These are phyloP conservation scores for Syzygium oleosum DNA, from an alignment of 345 rosid species.

Conservation along the genomic window DNA sequence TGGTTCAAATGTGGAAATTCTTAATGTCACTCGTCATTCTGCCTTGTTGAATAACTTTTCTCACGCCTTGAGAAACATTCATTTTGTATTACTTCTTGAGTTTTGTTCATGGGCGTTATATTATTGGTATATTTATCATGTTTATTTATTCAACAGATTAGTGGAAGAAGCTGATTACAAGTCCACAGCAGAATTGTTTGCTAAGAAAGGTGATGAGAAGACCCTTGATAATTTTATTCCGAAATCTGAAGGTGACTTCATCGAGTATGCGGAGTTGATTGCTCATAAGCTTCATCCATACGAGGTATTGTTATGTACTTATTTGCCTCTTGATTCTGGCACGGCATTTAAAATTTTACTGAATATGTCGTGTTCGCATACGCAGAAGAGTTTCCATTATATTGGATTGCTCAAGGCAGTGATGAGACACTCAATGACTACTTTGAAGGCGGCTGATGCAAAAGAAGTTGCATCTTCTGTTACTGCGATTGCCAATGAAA, in stretches of 20 bases:
- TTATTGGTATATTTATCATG: background rate
- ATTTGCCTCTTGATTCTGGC: background rate
- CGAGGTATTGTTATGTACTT: slow-evolving; percentile 42
- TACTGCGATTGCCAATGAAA: slow-evolving; percentile 86
- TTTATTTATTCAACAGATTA: slow-evolving; percentile 31
- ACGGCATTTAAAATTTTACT: background rate
- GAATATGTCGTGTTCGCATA: background rate
- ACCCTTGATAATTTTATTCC: slow-evolving; percentile 71
- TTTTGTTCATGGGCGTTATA: background rate
- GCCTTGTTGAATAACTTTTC: background rate
- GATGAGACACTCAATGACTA: slow-evolving; percentile 66
- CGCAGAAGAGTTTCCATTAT: slow-evolving; percentile 89
- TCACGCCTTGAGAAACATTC: background rate
- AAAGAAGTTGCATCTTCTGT: slow-evolving; percentile 81
- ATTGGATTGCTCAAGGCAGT: slow-evolving; percentile 65
- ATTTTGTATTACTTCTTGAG: background rate
- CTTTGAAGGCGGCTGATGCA: slow-evolving; percentile 79
- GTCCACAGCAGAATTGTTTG: slow-evolving; percentile 67
- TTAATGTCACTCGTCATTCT: background rate
- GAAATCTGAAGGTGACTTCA: slow-evolving; percentile 84
- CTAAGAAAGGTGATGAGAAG: slow-evolving; percentile 47
- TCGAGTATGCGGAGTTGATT: slow-evolving; percentile 86
- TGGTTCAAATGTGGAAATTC: background rate
- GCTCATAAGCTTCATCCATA: slow-evolving; percentile 56
- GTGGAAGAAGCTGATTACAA: slow-evolving; percentile 91